Conservation (phyloP, 2,329 filamentous ascomycete species). For the Fusarium subglutinans region DNA sequence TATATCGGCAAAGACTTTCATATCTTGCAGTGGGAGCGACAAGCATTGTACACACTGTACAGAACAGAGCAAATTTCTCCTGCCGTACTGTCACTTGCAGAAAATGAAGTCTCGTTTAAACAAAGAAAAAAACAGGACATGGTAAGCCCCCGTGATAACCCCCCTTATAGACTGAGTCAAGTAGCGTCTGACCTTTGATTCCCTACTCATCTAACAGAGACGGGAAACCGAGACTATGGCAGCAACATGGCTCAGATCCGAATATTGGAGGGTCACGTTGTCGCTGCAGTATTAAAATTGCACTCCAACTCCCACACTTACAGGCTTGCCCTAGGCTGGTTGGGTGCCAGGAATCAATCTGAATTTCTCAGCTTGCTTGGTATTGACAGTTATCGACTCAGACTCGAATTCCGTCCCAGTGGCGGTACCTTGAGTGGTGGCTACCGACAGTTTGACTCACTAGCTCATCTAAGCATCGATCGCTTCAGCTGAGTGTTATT, state of each 20-base stretch:
- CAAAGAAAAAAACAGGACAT: conserved; percentile 6
- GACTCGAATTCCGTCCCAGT: conserved; percentile 10
- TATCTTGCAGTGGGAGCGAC: background rate
- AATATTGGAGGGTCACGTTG: conserved; percentile 36
- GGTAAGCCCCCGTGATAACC: conserved; percentile 23
- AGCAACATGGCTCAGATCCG: conserved; percentile 31
- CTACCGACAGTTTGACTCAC: conserved; percentile 21
- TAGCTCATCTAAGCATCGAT: background rate
- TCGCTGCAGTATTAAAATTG: conserved; percentile 37
- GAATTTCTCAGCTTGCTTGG: conserved; percentile 2
- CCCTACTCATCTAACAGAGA: conserved; percentile 37
- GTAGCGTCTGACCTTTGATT: conserved; percentile 37
- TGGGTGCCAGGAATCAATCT: background rate
- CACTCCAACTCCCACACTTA: conserved; percentile 18
- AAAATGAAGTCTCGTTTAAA: conserved; percentile 3
- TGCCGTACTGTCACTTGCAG: background rate
- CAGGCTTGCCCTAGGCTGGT: background rate
- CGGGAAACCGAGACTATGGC: conserved; percentile 28
- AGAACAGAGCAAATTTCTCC: background rate
- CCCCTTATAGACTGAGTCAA: conserved; percentile 32
- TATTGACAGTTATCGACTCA: background rate
- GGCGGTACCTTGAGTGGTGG: conserved; percentile 26
- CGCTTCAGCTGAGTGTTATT: conserved; percentile 4
- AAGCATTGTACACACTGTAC: conserved; percentile 3
- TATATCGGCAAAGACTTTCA: background rate